These are phyloP conservation scores for Volvox reticuliferus DNA, from an alignment of 139 green algal genomes.

Conservation along the genomic window DNA sequence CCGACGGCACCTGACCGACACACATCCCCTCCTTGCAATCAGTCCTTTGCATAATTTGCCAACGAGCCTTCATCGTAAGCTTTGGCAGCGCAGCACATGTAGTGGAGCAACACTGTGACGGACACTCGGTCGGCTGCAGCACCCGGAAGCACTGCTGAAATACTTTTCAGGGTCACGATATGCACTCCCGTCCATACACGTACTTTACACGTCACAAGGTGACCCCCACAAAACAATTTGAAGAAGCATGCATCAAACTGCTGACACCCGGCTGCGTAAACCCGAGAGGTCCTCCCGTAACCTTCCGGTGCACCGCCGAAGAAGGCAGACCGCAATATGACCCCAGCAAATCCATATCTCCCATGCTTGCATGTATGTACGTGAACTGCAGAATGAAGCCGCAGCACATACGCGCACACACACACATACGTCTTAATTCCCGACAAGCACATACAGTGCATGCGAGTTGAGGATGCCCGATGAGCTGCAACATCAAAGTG, in stretches of 20 bases:
- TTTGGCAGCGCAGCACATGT: neutral
- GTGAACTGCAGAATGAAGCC: neutral
- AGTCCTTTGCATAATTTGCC: neutral
- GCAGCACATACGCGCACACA: neutral
- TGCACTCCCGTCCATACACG: neutral
- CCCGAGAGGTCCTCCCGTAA: too few species aligned
- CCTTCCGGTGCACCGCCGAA: neutral
- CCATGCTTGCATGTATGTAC: neutral
- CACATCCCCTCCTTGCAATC: too few species aligned
- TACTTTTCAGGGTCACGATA: neutral
- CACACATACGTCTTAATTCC: too few species aligned
- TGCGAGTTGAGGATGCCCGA: too few species aligned
- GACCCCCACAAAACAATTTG: neutral
- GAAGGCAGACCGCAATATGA: neutral
- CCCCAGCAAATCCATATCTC: neutral
- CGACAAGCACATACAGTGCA: too few species aligned
- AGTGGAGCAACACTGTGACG: neutral
- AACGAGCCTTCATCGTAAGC: neutral
- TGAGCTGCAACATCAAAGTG: too few species aligned
- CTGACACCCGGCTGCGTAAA: too few species aligned
- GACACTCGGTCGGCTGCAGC: neutral
- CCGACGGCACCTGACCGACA: neutral
- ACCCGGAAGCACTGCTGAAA: neutral
- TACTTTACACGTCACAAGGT: neutral
- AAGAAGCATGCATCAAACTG: neutral